Evolutionary conservation across 768 basidiomycete genomes (phyloP).

Genomic region (Psilocybe subaeruginosa): DNA sequence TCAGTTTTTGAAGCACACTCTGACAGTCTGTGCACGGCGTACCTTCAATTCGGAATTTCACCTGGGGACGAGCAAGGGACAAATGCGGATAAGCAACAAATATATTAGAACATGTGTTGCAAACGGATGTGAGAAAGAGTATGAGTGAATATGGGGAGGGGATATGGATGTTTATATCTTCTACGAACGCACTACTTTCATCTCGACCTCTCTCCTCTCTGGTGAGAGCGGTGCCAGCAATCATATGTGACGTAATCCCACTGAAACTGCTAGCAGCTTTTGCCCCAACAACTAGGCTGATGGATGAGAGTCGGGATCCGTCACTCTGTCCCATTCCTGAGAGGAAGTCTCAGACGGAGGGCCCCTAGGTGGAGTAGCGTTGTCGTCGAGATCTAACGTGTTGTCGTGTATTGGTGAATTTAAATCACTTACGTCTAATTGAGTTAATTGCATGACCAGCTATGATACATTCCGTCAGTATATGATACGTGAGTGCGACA

Average conservation of each 20-base stretch:
- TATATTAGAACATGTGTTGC: constrained; percentile 64
- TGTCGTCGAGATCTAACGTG: constrained; percentile 34
- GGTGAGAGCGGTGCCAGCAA: constrained; percentile 13
- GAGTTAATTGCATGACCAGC: constrained; percentile 78
- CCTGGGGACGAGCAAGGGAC: constrained; percentile 41
- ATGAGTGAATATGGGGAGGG: constrained; percentile 26
- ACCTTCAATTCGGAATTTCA: constrained; percentile 75
- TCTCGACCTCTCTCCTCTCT: constrained; percentile 19
- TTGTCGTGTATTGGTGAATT: constrained; percentile 35
- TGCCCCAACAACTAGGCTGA: constrained; percentile 36
- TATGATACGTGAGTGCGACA: background rate
- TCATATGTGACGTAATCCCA: constrained; percentile 22
- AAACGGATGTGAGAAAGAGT: constrained; percentile 22
- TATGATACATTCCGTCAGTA: constrained; percentile 15
- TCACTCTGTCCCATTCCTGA: constrained; percentile 89
- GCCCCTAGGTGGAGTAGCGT: constrained; percentile 63
- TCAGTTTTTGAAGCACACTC: constrained; percentile 9
- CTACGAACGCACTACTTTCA: constrained; percentile 28
- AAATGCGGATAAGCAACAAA: constrained; percentile 39
- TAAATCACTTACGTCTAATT: constrained; percentile 83
- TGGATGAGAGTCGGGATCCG: constrained; percentile 67
- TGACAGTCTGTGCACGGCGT: constrained; percentile 39
- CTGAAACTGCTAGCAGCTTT: background rate
- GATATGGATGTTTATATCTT: constrained; percentile 18
- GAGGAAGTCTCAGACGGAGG: constrained; percentile 88